phyloP scores from a whole-genome alignment of 768 basidiomycete genomes.

The Termitomyces sp. region DNA sequence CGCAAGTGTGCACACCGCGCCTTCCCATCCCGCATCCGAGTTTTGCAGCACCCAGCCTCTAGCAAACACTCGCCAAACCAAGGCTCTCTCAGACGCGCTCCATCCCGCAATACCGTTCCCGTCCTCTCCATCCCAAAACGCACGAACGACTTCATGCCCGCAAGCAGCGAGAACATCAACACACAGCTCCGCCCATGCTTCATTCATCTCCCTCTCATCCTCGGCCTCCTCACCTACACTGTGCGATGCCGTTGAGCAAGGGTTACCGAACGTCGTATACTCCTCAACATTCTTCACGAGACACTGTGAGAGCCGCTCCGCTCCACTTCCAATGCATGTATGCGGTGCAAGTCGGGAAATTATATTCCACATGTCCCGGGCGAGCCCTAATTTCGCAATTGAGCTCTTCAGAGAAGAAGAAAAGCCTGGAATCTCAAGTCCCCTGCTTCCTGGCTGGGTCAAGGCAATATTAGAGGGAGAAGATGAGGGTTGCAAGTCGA shows the following conservation, averaged over 20 bases:
- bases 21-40: slow-evolving; percentile 44
- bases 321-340: slow-evolving; percentile 34
- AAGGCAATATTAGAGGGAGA: slow-evolving; percentile 3
- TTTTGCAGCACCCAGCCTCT: slow-evolving; percentile 47
- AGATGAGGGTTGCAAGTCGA: slow-evolving; percentile 30
- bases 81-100: slow-evolving; percentile 34
- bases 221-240: slow-evolving; percentile 1
- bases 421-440: slow-evolving; percentile 7
- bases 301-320: slow-evolving; percentile 38
- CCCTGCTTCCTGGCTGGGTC: slow-evolving; percentile 7
- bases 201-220: slow-evolving; percentile 35
- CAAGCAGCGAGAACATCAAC: slow-evolving; percentile 47
- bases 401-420: slow-evolving; percentile 4
- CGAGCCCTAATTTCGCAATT: slow-evolving; percentile 47
- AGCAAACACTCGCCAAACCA: slow-evolving; percentile 54
- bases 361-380: slow-evolving; percentile 53
- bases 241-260: background rate
- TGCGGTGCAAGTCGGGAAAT: slow-evolving; percentile 38
- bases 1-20: slow-evolving; percentile 44
- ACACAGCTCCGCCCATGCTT: slow-evolving; percentile 56
- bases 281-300: slow-evolving; percentile 44
- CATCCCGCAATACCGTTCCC: slow-evolving; percentile 23
- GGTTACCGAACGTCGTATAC: slow-evolving; percentile 28
- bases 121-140: slow-evolving; percentile 42
- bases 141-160: slow-evolving; percentile 38